Evolutionary conservation across 371 early-diverging fungal genomes (phyloP).

Genomic region (Conidiobolus incongruus): DNA sequence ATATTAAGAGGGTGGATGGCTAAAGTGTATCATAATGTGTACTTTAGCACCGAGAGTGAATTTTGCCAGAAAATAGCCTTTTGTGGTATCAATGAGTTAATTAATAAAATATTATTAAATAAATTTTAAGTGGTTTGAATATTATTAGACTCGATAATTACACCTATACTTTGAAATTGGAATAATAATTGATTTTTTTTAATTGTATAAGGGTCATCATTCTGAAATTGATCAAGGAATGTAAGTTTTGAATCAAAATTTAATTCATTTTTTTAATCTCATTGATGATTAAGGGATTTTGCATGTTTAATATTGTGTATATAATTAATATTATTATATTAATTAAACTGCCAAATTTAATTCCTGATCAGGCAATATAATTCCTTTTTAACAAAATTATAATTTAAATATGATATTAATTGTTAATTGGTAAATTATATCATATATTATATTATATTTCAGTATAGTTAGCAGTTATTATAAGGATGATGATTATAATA

Average conservation of each 20-base stretch:
- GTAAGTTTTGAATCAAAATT: not conserved
- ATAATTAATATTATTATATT: not conserved
- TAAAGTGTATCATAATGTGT: constrained; percentile 35
- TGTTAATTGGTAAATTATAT: constrained; percentile 52
- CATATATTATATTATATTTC: not conserved
- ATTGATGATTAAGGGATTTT: constrained; percentile 47
- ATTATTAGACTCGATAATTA: constrained; percentile 44
- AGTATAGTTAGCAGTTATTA: not conserved
- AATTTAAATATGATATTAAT: constrained; percentile 38
- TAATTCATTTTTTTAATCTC: constrained; percentile 3
- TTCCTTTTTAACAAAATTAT: constrained; percentile 19
- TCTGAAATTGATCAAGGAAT: constrained; percentile 39
- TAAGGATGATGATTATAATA: constrained; percentile 82
- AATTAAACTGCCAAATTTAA: not conserved
- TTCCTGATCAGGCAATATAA: constrained; percentile 24
- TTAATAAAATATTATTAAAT: constrained; percentile 34
- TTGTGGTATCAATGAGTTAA: constrained; percentile 49
- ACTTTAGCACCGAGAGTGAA: constrained; percentile 34
- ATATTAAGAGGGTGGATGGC: no score
- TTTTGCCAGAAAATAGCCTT: constrained; percentile 37
- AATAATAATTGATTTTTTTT: no score
- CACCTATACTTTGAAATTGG: not conserved
- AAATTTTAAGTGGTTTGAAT: constrained; percentile 54
- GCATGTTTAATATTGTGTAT: constrained; percentile 57
- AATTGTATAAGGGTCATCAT: constrained; percentile 46